These are phyloP conservation scores for Halteria grandinella DNA, from an alignment of 73 alveolate genomes.

Conservation along the genomic window DNA sequence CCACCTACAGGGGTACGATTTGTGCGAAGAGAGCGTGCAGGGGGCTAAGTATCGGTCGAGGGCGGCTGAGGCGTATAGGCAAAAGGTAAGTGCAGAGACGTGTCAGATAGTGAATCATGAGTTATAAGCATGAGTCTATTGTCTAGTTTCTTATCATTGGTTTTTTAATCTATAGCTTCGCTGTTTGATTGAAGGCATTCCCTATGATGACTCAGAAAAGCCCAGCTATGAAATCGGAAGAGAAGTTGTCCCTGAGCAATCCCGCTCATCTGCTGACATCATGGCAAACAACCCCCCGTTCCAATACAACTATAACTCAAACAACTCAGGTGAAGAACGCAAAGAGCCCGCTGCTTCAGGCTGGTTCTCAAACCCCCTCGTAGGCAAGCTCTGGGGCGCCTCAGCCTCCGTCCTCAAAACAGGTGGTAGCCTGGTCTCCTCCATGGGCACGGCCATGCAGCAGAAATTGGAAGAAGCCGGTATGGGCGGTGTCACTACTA, in stretches of 20 bases:
- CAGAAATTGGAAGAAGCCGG: conserved; percentile 39
- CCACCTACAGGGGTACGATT: conserved; percentile 33
- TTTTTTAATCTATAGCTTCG: neutral
- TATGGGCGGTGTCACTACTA: neutral
- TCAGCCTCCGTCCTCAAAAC: conserved; percentile 32
- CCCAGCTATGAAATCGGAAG: conserved; percentile 49
- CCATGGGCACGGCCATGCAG: neutral
- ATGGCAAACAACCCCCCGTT: conserved; percentile 41
- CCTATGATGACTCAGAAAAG: conserved; percentile 36
- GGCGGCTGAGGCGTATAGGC: conserved; percentile 66
- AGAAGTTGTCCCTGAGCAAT: conserved; percentile 20
- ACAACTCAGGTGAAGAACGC: neutral
- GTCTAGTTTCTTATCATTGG: neutral
- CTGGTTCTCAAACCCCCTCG: conserved; percentile 31
- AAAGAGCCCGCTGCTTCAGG: conserved; percentile 8
- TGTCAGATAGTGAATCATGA: neutral
- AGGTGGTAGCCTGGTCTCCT: neutral
- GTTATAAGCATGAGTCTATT: neutral
- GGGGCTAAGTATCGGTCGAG: conserved; percentile 40
- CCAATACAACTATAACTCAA: conserved; percentile 18
- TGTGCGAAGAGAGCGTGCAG: conserved; percentile 29
- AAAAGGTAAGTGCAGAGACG: conserved; percentile 29
- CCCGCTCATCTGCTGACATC: conserved; percentile 28
- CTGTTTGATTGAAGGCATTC: conserved; percentile 28
- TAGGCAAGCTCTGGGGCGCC: conserved; percentile 7